phyloP scores from a whole-genome alignment of 2,329 filamentous ascomycete genomes.

The Cercospora sojina region DNA sequence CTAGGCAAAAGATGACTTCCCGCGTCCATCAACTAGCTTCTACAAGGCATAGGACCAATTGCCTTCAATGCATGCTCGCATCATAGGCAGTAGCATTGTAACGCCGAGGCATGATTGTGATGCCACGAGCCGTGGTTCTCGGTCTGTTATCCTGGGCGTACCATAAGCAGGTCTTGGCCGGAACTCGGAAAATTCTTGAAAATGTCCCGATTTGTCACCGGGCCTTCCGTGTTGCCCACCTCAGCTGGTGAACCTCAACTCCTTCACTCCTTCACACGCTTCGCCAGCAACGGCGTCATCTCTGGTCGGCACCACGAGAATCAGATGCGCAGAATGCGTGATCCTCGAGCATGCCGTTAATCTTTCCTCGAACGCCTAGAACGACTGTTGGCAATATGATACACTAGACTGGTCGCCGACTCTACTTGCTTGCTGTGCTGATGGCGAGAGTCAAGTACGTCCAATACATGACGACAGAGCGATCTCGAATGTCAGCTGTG shows the following conservation, averaged over 20 bases:
- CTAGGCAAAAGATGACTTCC: not conserved
- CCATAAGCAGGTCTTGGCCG: not conserved
- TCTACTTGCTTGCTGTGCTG: not conserved
- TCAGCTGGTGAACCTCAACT: not conserved
- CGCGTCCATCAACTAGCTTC: not conserved
- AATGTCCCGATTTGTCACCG: not conserved
- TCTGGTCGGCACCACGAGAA: not conserved
- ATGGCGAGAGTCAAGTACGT: not conserved
- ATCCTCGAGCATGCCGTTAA: not conserved
- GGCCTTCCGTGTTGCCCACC: not conserved
- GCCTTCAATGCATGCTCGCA: not conserved
- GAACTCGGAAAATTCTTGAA: not conserved
- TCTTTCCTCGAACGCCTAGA: not conserved
- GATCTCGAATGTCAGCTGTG: not conserved
- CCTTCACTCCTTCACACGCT: not conserved
- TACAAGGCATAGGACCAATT: not conserved
- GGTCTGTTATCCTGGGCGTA: not conserved
- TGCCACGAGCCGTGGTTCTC: not conserved
- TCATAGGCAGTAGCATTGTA: not conserved
- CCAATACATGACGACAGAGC: not conserved
- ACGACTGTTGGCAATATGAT: not conserved
- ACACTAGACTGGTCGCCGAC: not conserved
- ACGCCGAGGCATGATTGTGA: constrained; percentile 2
- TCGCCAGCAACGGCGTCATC: not conserved
- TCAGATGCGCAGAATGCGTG: not conserved